Evolutionary conservation across 73 alveolate genomes (phyloP), one percentile per base, ranked within the genome.

Genomic region (Tetrahymena malaccensis): DNA sequence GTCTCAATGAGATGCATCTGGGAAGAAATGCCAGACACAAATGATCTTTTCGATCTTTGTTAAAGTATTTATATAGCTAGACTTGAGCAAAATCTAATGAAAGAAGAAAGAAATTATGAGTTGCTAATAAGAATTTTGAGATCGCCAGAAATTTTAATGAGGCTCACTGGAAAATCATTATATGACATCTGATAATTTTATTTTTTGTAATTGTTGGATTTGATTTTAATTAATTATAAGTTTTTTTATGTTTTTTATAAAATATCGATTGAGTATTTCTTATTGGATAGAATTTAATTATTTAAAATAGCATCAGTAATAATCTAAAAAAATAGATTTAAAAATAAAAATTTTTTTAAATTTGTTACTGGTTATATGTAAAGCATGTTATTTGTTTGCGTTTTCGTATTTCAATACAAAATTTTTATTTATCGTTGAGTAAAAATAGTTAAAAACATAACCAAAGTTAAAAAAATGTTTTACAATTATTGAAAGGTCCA

Each of bases 1-100:
- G 96, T 97, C 9, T 94, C 97, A 10, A 96, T 95, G 89, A 94
- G 98, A 58, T 97, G 96, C 1, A 97, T 97, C 55, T 97, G 94
- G 94, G 98, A 97, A 70, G 98, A 97, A 83, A 97, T 97, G 98
- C 96, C 96, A 34, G 97, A 96, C 13, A 94, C 96, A 27, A 95
- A 97, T 58, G 96, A 96, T 43, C 95, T 97, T 84, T 96, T 97
- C 93, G 98, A 97, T 83, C 44, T 97, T 13, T 97, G 98, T 84
- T 94, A 97, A 85, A 96, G 98, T 93, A 97, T 97, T 25, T 97
- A 95, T 34, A 97, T 97, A 44, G 98, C 98, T 31, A 44, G 97
- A 84, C 93, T 97, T 17, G 97, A 97, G 70, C 96, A 97, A 38
- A 96, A 97, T 50, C 93, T 97, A 31, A 94, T 94, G 33, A 94